Conservation (phyloP, 1,284 basidiomycete species). For the Sutorius eximius region DNA sequence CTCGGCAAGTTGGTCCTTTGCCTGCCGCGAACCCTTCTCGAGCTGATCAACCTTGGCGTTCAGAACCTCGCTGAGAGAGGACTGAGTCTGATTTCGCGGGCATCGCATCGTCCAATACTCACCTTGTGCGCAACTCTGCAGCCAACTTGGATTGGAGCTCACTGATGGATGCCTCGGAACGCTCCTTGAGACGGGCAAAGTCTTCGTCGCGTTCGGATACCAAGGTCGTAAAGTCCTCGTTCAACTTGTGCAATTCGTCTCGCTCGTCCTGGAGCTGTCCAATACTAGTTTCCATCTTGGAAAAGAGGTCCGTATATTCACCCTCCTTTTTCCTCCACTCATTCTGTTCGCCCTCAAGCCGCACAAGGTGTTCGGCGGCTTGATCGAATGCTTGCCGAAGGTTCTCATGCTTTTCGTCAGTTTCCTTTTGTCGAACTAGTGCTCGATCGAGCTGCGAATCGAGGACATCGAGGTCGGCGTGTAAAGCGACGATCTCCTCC, state of each 20-base stretch:
- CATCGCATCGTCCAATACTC: slow-evolving; percentile 28
- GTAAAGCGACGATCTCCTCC: slow-evolving; percentile 81
- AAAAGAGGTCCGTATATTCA: slow-evolving; percentile 55
- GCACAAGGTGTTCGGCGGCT: slow-evolving; percentile 80
- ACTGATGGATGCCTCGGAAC: slow-evolving; percentile 63
- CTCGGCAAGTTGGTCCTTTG: slow-evolving; percentile 81
- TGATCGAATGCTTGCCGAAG: slow-evolving; percentile 76
- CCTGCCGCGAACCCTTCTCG: slow-evolving; percentile 67
- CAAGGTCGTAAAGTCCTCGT: slow-evolving; percentile 74
- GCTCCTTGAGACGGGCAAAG: slow-evolving; percentile 71
- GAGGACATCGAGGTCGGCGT: slow-evolving; percentile 81
- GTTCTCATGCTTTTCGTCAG: slow-evolving; percentile 74
- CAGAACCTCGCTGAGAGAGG: slow-evolving; percentile 53
- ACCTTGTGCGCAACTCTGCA: slow-evolving; percentile 69
- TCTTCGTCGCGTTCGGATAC: slow-evolving; percentile 82
- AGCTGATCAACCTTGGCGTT: slow-evolving; percentile 60
- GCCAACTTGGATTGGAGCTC: slow-evolving; percentile 78
- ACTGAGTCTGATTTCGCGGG: slow-evolving; percentile 5
- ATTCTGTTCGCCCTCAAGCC: slow-evolving; percentile 76
- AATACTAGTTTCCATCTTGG: slow-evolving; percentile 62
- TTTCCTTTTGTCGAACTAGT: slow-evolving; percentile 72
- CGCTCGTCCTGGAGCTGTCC: slow-evolving; percentile 55
- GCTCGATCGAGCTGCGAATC: slow-evolving; percentile 87
- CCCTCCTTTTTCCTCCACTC: slow-evolving; percentile 64
- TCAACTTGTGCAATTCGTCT: slow-evolving; percentile 60